Evolutionary conservation across 306 rosid species (phyloP).

Genomic region (Gastrolobium bilobum): DNA sequence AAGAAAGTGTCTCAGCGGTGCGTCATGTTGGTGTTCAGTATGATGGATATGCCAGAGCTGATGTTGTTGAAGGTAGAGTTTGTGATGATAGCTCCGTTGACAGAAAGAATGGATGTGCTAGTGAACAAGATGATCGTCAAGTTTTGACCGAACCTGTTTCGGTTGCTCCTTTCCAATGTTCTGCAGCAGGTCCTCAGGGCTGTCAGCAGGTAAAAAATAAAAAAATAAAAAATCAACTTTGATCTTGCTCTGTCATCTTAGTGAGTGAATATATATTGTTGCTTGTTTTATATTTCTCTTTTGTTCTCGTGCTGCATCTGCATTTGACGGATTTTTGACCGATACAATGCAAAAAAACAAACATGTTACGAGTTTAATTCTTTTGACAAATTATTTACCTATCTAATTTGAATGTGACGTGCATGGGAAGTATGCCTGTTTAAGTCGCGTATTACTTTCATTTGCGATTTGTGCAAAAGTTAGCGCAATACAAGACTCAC

Average conservation of each 20-base stretch:
- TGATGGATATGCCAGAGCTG: constrained; percentile 48
- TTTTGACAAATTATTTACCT: too few species aligned
- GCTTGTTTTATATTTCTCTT: neutral
- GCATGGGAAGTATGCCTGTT: too few species aligned
- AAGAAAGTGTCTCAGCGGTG: constrained; percentile 62
- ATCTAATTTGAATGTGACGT: too few species aligned
- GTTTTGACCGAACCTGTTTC: constrained; percentile 44
- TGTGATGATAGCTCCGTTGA: constrained; percentile 48
- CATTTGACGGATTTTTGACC: constrained; percentile 7
- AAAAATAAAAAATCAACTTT: constrained; percentile 14
- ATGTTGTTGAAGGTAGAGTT: constrained; percentile 43
- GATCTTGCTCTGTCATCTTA: constrained; percentile 13
- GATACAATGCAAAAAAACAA: too few species aligned
- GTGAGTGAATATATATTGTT: constrained; percentile 7
- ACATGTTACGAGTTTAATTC: too few species aligned
- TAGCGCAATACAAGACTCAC: too few species aligned
- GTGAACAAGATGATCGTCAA: constrained; percentile 49
- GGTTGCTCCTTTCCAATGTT: constrained; percentile 36
- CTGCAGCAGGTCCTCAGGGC: constrained; percentile 18
- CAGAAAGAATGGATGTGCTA: constrained; percentile 44
- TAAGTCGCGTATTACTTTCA: too few species aligned
- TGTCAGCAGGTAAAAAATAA: constrained; percentile 51
- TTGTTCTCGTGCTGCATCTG: neutral
- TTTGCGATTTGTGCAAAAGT: too few species aligned
- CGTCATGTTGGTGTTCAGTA: constrained; percentile 68